Base-by-base conservation (phyloP, 2,329 filamentous ascomycete genomes). In the Alternaria brassicicola region DNA sequence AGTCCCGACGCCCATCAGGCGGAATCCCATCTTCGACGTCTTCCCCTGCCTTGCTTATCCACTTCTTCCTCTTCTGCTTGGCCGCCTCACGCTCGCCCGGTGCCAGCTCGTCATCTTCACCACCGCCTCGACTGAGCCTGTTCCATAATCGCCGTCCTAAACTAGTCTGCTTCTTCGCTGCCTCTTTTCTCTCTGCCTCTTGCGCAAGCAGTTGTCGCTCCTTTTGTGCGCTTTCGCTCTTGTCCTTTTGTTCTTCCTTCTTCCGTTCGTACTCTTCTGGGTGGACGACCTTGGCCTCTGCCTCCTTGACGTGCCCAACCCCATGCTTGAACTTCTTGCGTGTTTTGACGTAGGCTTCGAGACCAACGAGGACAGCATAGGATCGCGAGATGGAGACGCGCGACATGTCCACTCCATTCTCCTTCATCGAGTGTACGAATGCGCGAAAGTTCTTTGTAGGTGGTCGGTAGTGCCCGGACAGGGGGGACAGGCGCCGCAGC, bases 371-470 rank as follows among this genome's bases (percentile, higher is more conserved):
- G 0, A 96, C 87, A 0, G 90, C 89, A 71, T 96, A 97, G 2
- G 89, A 89, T 67, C 92, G 89, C 39, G 88, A 92, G 43, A 96
- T 90, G 17, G 88, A 90, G 10, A 96, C 88, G 25, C 86, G 88
- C 13, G 84, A 86, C 85, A 93, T 90, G 75, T 97, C 93, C 0
- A 89, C 92, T 1, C 90, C 90, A 30, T 85, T 85, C 1, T 88
- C 87, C 65, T 88, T 86, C 4, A 97, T 81, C 8, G 83, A 88
- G 61, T 88, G 86, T 2, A 96, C 85, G 69, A 97, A 96, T 1
- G 89, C 88, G 28, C 90, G 87, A 72, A 97, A 96, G 72, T 94
- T 96, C 60, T 86, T 85, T 1, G 91, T 86, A 0, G 93, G 91
- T 0, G 93, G 93, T 0, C 92, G 86, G 74, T 97, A 97, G 77